Percentiles rank a stretch among this genome's conserved stretches.
Evolutionary conservation across 148 eudicot species (phyloP).

Genomic region (Cornus florida): DNA sequence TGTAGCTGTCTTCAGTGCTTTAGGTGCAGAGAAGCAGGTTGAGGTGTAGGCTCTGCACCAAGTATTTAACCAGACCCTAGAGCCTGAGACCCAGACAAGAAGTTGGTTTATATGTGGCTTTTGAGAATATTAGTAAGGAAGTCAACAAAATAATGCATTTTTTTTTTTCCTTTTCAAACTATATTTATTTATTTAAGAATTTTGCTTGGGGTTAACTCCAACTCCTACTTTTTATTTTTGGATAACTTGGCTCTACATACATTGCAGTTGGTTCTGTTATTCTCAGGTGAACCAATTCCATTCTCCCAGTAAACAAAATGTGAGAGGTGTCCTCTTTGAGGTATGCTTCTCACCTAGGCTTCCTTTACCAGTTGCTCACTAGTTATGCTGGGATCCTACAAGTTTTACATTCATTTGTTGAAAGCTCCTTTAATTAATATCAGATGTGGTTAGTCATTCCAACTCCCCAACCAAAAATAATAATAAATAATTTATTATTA

Average conservation of each 20-base stretch:
- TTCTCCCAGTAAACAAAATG: conserved; percentile 46
- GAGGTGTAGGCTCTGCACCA: conserved; percentile 72
- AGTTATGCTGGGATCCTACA: conserved; percentile 9
- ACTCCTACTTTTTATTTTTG: conserved; percentile 26
- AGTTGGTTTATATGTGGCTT: conserved; percentile 37
- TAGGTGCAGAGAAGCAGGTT: conserved; percentile 92
- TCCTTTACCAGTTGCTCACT: conserved; percentile 20
- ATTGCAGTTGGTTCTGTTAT: conserved; percentile 49
- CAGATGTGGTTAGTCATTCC: neutral
- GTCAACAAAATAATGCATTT: conserved; percentile 22
- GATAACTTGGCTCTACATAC: conserved; percentile 36
- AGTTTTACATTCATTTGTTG: conserved; percentile 13
- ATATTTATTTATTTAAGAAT: conserved; percentile 17
- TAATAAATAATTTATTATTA: no score
- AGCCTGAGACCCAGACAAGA: conserved; percentile 52
- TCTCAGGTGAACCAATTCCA: conserved; percentile 39
- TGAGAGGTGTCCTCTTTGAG: conserved; percentile 80
- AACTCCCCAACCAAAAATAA: neutral
- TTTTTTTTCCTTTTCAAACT: conserved; percentile 24
- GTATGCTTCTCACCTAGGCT: conserved; percentile 78
- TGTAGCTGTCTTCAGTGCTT: conserved; percentile 77
- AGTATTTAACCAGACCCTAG: conserved; percentile 65
- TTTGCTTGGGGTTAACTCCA: conserved; percentile 20
- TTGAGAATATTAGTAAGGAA: conserved; percentile 53
- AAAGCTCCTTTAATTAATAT: conserved; percentile 2